Conservation (phyloP, 768 basidiomycete species). For the Panaeolus papilionaceus region DNA sequence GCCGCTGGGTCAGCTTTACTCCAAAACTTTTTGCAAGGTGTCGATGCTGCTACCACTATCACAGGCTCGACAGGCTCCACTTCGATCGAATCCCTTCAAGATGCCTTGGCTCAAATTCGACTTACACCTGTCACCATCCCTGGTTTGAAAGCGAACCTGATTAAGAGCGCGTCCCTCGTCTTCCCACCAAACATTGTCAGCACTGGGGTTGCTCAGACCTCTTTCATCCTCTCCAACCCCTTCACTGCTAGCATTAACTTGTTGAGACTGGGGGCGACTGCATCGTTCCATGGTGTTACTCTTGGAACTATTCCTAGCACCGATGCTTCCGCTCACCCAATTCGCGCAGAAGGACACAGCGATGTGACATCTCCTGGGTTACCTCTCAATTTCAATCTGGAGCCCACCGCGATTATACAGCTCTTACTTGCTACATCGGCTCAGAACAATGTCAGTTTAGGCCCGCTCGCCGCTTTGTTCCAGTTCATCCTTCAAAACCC, state of each 20-base stretch:
- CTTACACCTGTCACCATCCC: constrained; percentile 70
- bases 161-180: constrained; percentile 57
- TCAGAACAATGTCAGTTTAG: constrained; percentile 63
- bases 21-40: constrained; percentile 73
- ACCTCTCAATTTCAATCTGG: constrained; percentile 68
- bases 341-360: constrained; percentile 64
- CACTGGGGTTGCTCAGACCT: constrained; percentile 63
- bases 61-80: constrained; percentile 62
- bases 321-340: constrained; percentile 60
- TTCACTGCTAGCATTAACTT: constrained; percentile 78
- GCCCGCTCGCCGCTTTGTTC: constrained; percentile 61
- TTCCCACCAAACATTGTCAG: constrained; percentile 68
- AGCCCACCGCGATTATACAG: constrained; percentile 66
- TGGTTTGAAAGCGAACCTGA: constrained; percentile 65
- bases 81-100: constrained; percentile 62
- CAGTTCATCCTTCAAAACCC: constrained; percentile 58
- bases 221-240: constrained; percentile 67
- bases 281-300: constrained; percentile 58
- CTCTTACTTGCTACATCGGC: constrained; percentile 57
- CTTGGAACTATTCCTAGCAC: constrained; percentile 64
- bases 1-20: constrained; percentile 61
- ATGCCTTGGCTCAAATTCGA: constrained; percentile 63
- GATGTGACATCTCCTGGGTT: constrained; percentile 61
- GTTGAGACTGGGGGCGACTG: constrained; percentile 57
- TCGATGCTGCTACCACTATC: constrained; percentile 61